Conservation (phyloP, 2,329 filamentous ascomycete species). For the Nemania sp. region DNA sequence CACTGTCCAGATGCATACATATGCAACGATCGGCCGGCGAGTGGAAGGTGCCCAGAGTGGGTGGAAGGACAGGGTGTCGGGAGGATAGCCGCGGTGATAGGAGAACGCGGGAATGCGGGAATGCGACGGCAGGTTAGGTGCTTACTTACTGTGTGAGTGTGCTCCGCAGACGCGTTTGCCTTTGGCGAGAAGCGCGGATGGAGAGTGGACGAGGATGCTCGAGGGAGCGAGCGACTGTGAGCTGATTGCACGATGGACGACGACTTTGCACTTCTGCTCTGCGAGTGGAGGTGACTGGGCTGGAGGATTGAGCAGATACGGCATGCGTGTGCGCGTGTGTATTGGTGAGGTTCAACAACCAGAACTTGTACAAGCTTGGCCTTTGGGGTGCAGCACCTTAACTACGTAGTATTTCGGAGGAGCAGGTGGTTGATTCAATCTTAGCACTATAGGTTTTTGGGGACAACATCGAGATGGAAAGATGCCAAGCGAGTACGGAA, state of each 20-base stretch:
- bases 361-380: not conserved
- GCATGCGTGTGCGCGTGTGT: constrained; percentile 12
- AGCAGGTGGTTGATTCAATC: too few relatives aligned
- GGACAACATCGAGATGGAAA: too few relatives aligned
- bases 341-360: constrained; percentile 3
- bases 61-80: constrained; percentile 22
- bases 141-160: constrained; percentile 25
- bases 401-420: not conserved
- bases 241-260: constrained; percentile 10
- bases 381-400: not conserved
- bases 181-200: constrained; percentile 33
- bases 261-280: not conserved
- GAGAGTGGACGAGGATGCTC: constrained; percentile 32
- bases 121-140: not conserved
- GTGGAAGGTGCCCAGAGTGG: constrained; percentile 23
- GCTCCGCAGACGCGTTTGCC: constrained; percentile 30
- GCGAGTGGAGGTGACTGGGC: constrained; percentile 21
- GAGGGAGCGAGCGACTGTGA: constrained; percentile 28
- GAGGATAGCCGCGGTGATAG: constrained; percentile 31
- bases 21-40: constrained; percentile 42
- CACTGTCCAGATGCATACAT: constrained; percentile 40
- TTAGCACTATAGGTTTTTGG: too few relatives aligned
- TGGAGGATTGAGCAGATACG: constrained; percentile 18
- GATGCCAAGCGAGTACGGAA: too few relatives aligned
- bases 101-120: constrained; percentile 18